phyloP scores from a whole-genome alignment of 345 rosid species.

The Atalantia buxifolia region DNA sequence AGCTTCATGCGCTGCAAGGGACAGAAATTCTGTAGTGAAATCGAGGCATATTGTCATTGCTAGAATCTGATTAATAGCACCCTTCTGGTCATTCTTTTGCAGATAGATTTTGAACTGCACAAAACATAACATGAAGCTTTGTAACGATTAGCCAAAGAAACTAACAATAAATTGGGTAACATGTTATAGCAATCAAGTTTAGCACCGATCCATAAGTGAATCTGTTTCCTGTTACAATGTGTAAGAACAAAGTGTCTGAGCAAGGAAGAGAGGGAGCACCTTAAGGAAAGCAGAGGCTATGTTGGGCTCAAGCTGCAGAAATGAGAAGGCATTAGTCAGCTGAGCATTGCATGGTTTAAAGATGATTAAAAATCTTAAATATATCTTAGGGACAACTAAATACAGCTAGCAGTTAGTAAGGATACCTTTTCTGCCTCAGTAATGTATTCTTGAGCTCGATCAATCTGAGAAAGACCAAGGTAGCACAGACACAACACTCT shows the following conservation, averaged over 20 bases:
- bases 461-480: constrained; percentile 75
- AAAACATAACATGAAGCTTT: constrained; percentile 18
- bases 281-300: constrained; percentile 80
- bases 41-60: constrained; percentile 72
- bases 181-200: constrained; percentile 3
- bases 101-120: constrained; percentile 84
- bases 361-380: neutral
- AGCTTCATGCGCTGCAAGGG: constrained; percentile 96
- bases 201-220: neutral
- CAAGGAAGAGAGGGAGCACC: constrained; percentile 42
- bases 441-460: constrained; percentile 85
- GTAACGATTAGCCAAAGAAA: constrained; percentile 11
- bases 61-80: constrained; percentile 72
- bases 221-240: neutral
- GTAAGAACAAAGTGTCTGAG: neutral
- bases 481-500: constrained; percentile 92
- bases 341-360: neutral
- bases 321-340: constrained; percentile 9
- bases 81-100: constrained; percentile 51
- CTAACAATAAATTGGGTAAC: constrained; percentile 8
- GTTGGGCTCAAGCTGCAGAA: constrained; percentile 89
- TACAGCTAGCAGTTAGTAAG: constrained; percentile 10
- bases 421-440: constrained; percentile 87
- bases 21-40: constrained; percentile 77
- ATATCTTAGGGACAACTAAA: neutral